These are phyloP conservation scores for Nitzschia sp. DNA, from an alignment of 108 stramenopile species.

Conservation along the genomic window DNA sequence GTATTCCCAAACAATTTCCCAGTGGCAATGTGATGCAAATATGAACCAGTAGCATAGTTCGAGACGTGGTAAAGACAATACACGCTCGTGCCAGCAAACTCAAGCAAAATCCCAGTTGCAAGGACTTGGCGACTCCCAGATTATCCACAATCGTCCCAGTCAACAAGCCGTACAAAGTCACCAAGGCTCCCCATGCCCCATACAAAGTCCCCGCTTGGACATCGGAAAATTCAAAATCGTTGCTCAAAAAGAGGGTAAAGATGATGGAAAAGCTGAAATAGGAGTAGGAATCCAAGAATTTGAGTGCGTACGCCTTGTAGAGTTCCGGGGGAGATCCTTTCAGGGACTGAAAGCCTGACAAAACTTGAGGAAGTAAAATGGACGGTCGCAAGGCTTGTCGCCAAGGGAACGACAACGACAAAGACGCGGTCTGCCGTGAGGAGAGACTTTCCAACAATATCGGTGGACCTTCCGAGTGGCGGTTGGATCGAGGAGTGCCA, in stretches of 20 bases:
- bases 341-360: conserved; percentile 43
- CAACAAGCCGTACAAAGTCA: conserved; percentile 63
- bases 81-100: conserved; percentile 39
- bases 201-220: conserved; percentile 64
- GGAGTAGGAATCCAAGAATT: conserved; percentile 69
- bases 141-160: conserved; percentile 65
- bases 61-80: conserved; percentile 48
- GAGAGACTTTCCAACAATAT: background rate
- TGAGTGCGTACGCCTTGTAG: conserved; percentile 56
- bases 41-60: conserved; percentile 37
- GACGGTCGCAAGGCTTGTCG: background rate
- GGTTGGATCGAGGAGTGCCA: background rate
- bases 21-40: conserved; percentile 45
- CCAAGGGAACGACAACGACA: background rate
- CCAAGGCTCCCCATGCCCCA: conserved; percentile 67
- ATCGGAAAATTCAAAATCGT: conserved; percentile 59
- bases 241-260: conserved; percentile 58
- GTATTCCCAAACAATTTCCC: conserved; percentile 71
- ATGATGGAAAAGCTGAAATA: conserved; percentile 66
- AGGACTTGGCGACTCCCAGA: conserved; percentile 57
- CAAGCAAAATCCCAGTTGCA: conserved; percentile 52
- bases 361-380: background rate
- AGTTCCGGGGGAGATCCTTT: conserved; percentile 55
- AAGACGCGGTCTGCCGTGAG: background rate
- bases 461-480: no score